Percentiles rank a stretch among this genome's conserved stretches.
Evolutionary conservation across 1,284 basidiomycete genomes (phyloP).

Genomic region (Coriolopsis trogii): DNA sequence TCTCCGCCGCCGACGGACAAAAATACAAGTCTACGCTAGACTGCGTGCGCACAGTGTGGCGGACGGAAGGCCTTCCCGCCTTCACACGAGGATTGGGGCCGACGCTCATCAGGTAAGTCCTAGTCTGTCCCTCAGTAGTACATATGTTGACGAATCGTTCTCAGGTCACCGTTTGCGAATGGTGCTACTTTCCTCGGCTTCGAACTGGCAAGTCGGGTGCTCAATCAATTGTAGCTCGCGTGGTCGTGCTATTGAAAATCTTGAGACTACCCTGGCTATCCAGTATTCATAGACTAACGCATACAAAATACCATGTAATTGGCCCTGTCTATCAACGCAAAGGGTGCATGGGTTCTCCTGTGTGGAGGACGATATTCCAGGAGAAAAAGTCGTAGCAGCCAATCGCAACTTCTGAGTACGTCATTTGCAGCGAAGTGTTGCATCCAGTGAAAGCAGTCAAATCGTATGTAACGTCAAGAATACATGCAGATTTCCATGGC

Average conservation of each 20-base stretch:
- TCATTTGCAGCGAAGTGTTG: no score
- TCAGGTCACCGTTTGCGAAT: conserved; percentile 87
- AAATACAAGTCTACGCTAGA: conserved; percentile 84
- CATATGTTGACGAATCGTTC: conserved; percentile 1
- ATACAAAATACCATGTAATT: conserved; percentile 8
- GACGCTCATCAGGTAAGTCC: conserved; percentile 82
- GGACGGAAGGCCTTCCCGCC: conserved; percentile 79
- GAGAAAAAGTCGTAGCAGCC: no score
- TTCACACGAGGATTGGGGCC: conserved; percentile 91
- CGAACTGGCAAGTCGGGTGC: conserved; percentile 78
- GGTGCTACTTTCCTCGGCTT: conserved; percentile 94
- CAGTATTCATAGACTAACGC: conserved; percentile 6
- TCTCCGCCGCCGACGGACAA: conserved; percentile 71
- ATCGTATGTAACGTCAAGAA: not conserved
- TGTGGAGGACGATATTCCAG: not conserved
- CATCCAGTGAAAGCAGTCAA: no score
- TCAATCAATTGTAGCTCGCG: conserved; percentile 41
- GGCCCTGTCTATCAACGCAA: not conserved
- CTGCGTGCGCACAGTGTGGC: conserved; percentile 83
- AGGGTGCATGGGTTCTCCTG: not conserved
- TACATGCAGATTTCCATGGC: conserved; percentile 7
- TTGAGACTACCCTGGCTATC: no score
- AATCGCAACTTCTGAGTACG: no score
- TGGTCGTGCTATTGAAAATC: not conserved
- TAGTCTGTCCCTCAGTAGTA: conserved; percentile 16